Base-by-base conservation (phyloP, 768 basidiomycete genomes). In the Porphyrellus cyaneotinctus region DNA sequence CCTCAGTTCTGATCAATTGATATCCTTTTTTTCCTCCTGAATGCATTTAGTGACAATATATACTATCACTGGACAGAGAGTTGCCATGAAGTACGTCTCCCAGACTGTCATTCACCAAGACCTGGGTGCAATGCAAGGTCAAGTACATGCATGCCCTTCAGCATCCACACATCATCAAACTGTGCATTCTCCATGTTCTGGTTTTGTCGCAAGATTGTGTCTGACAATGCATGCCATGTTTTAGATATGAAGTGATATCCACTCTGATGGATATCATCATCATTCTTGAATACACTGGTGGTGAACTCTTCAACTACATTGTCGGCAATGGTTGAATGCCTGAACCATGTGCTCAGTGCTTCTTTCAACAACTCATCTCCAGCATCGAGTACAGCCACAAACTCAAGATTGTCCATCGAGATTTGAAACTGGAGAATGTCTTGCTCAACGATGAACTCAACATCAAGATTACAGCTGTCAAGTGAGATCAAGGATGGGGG, bases 41-140 rank as follows among this genome's bases (percentile, higher is more conserved):
- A n/a, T n/a, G n/a, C n/a, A n/a, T n/a, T 55, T 26, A 41, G 39
- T 23, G 39, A 95, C 94, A 37, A 83, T 81, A 12, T 95, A 99
- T 71, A 88, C 88, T 50, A 81, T 97, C 63, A 98, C 97, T 1
- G 92, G 95, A 3, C 92, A 97, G 64, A 84, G 85, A 63, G 95
- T 99, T 47, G 95, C 97, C 12, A 91, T 99, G 89, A 98, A 99
- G n/a, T n/a, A n/a, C n/a, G n/a, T n/a, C n/a, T n/a, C n/a, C n/a
- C n/a, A n/a, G n/a, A n/a, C n/a, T n/a, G 75, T 93, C 88, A 65
- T 91, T 98, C 55, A 95, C 92, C 64, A 94, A 91, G 72, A 87
- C 87, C 50, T 75, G 95, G 53, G 95, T 98, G 8, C 86, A 90
- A 65, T 83, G 93, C 43, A 95, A 98, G 72, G 97, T 97, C 59